phyloP scores from a whole-genome alignment of 768 basidiomycete species.

The Butyriboletus loyo region DNA sequence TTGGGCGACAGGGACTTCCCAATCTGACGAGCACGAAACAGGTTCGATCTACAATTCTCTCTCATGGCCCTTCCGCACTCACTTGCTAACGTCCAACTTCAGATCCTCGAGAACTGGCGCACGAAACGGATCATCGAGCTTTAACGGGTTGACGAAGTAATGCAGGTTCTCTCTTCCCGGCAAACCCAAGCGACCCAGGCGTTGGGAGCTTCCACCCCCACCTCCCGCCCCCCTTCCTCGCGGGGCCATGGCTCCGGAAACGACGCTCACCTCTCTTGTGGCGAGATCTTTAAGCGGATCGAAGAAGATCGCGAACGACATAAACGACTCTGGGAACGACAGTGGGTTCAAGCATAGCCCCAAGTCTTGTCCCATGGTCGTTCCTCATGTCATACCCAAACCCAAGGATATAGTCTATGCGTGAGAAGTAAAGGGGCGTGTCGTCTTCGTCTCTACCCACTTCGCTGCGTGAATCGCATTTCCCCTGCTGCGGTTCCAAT shows the following conservation, averaged over 20 bases:
- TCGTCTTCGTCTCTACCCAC: too few species aligned
- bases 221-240: slow-evolving; percentile 10
- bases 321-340: slow-evolving; percentile 83
- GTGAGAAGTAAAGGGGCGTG: too few species aligned
- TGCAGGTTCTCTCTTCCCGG: slow-evolving; percentile 54
- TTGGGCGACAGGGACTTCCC: slow-evolving; percentile 81
- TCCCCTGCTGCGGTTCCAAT: too few species aligned
- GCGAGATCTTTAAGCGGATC: slow-evolving; percentile 77
- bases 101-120: slow-evolving; percentile 90
- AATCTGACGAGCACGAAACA: slow-evolving; percentile 88
- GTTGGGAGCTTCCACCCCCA: slow-evolving; percentile 16
- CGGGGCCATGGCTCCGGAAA: neutral
- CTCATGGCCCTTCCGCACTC: neutral
- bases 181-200: slow-evolving; percentile 23
- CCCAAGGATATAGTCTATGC: too few species aligned
- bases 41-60: slow-evolving; percentile 39
- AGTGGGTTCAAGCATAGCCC: slow-evolving; percentile 83
- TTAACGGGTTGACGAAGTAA: slow-evolving; percentile 68
- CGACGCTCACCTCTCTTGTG: slow-evolving; percentile 43
- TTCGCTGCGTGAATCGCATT: too few species aligned
- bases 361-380: slow-evolving; percentile 26
- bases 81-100: neutral
- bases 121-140: slow-evolving; percentile 82
- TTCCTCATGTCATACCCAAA: neutral
- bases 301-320: slow-evolving; percentile 92